Conservation (phyloP, 2,329 filamentous ascomycete species). For the Pleomassaria siparia region DNA sequence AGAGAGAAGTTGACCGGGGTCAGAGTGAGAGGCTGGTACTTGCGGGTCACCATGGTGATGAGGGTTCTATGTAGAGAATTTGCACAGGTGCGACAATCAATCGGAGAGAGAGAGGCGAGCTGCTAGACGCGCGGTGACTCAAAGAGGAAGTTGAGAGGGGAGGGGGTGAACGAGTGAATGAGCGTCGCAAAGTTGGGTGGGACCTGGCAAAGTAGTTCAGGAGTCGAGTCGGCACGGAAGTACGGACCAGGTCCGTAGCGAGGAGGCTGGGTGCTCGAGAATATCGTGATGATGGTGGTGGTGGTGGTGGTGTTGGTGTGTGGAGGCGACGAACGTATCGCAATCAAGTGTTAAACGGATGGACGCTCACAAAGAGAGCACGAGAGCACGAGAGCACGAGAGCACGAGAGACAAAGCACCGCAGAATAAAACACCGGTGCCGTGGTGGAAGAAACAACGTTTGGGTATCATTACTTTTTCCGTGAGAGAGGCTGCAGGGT, state of each 20-base stretch:
- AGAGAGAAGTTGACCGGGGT: conserved; percentile 46
- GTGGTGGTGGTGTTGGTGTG: too few relatives aligned
- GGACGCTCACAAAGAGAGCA: conserved; percentile 1
- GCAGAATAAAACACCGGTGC: conserved; percentile 7
- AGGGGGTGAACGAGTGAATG: conserved; percentile 12
- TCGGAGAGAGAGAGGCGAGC: conserved; percentile 11
- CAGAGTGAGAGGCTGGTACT: conserved; percentile 41
- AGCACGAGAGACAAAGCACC: conserved; percentile 1
- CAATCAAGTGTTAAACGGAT: conserved; percentile 1
- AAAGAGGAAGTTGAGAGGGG: conserved; percentile 16
- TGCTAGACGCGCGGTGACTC: conserved; percentile 14
- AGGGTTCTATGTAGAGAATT: not conserved
- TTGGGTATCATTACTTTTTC: conserved; percentile 10
- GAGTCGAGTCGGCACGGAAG: conserved; percentile 30
- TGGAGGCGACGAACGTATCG: not conserved
- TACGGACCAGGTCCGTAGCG: conserved; percentile 15
- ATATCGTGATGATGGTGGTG: too few relatives aligned
- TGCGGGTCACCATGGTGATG: conserved; percentile 30
- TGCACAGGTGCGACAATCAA: conserved; percentile 8
- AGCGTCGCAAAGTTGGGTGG: conserved; percentile 9
- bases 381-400: too few relatives aligned
- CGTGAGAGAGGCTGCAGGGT: conserved; percentile 9
- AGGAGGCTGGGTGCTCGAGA: not conserved
- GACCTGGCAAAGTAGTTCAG: conserved; percentile 27
- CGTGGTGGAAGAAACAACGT: conserved; percentile 7